phyloP scores from a whole-genome alignment of 192 early-diverging fungal species.

The Thamnidium elegans region DNA sequence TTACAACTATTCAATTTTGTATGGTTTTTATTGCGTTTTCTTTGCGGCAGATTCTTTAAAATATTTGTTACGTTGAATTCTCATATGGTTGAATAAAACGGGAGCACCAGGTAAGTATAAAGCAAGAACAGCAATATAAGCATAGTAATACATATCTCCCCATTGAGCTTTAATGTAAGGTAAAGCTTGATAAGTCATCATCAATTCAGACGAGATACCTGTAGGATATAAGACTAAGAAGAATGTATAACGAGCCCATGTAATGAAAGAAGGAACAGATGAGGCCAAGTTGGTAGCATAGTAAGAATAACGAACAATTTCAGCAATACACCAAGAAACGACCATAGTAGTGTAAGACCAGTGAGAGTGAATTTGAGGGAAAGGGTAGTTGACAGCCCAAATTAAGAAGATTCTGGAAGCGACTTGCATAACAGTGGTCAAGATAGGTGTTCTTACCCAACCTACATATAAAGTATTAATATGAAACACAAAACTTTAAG shows the following conservation, averaged over 20 bases:
- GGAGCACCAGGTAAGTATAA: slow-evolving; percentile 79
- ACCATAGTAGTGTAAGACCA: slow-evolving; percentile 79
- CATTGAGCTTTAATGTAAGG: slow-evolving; percentile 55
- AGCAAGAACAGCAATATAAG: slow-evolving; percentile 53
- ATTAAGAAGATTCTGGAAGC: slow-evolving; percentile 81
- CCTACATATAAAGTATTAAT: slow-evolving; percentile 44
- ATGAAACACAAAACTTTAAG: neutral
- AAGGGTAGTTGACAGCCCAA: slow-evolving; percentile 73
- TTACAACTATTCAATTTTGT: no score
- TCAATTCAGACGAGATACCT: slow-evolving; percentile 81
- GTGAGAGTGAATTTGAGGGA: slow-evolving; percentile 65
- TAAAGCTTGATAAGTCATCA: slow-evolving; percentile 70
- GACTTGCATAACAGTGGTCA: slow-evolving; percentile 85
- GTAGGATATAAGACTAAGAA: slow-evolving; percentile 92
- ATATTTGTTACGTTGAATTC: slow-evolving; percentile 79
- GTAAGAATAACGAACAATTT: slow-evolving; percentile 89
- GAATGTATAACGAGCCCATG: slow-evolving; percentile 87
- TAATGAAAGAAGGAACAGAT: slow-evolving; percentile 50
- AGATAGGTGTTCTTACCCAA: slow-evolving; percentile 76
- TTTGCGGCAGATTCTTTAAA: slow-evolving; percentile 38
- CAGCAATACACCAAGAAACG: slow-evolving; percentile 89
- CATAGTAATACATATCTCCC: slow-evolving; percentile 53
- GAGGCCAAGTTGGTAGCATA: slow-evolving; percentile 75
- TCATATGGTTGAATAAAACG: slow-evolving; percentile 91
- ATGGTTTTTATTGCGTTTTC: no score